Conservation (phyloP, 2,329 filamentous ascomycete genomes). For the Diaporthe amygdali region DNA sequence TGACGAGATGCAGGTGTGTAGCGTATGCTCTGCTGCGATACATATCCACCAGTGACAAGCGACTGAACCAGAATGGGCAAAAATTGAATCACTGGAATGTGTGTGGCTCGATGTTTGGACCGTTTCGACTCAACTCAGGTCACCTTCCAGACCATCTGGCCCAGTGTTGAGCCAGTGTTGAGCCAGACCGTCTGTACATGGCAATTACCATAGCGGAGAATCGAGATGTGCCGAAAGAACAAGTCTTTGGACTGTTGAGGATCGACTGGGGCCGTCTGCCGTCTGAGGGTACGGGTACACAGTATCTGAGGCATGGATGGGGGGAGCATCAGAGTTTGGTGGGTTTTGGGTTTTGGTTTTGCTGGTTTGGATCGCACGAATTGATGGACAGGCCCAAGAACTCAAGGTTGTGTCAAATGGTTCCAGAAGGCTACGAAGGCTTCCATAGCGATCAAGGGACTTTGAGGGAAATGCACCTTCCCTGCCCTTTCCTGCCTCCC, state of each 20-base stretch:
- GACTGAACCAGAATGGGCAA: too few species aligned
- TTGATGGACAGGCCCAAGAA: not conserved
- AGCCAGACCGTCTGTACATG: too few species aligned
- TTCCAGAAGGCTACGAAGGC: constrained; percentile 25
- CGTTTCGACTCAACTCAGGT: not conserved
- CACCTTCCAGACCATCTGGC: not conserved
- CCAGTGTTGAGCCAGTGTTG: not conserved
- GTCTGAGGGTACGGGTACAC: too few species aligned
- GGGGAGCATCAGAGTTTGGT: not conserved
- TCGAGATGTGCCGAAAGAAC: not conserved
- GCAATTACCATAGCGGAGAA: not conserved
- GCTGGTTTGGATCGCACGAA: too few species aligned
- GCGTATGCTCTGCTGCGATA: too few species aligned
- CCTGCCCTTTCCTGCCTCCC: not conserved
- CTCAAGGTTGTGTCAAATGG: constrained; percentile 2
- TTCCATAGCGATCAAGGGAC: constrained; percentile 3
- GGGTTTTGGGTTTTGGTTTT: not conserved
- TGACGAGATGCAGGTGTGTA: not conserved
- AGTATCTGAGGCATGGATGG: not conserved
- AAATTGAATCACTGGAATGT: too few species aligned
- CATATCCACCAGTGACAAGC: too few species aligned
- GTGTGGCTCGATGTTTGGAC: not conserved
- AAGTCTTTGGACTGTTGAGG: not conserved
- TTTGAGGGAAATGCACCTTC: not conserved
- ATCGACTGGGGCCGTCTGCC: not conserved